phyloP scores from a whole-genome alignment of 257 asterid species.

The Catharanthus roseus region DNA sequence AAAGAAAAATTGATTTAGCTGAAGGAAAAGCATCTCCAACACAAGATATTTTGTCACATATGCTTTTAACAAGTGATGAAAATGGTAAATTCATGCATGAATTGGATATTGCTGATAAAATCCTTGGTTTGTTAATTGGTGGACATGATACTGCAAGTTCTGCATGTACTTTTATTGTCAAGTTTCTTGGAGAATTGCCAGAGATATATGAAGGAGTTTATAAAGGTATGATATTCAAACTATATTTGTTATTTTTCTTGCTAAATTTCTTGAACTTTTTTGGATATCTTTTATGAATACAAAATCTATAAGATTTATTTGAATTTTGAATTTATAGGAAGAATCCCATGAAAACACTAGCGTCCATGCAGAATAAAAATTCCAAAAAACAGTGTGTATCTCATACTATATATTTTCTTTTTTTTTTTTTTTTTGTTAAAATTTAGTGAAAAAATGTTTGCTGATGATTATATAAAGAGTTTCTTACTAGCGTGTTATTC shows the following conservation, averaged over 20 bases:
- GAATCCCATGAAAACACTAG: too few relatives aligned
- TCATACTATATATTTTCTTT: too few relatives aligned
- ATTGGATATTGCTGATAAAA: conserved; percentile 48
- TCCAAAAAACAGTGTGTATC: too few relatives aligned
- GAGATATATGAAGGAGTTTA: conserved; percentile 44
- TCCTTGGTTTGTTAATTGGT: conserved; percentile 52
- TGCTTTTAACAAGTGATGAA: conserved; percentile 46
- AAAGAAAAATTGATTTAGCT: conserved; percentile 38
- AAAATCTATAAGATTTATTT: too few relatives aligned
- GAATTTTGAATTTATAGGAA: too few relatives aligned
- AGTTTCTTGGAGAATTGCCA: conserved; percentile 58
- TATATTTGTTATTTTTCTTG: neutral
- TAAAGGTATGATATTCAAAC: conserved; percentile 31
- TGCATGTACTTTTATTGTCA: conserved; percentile 50
- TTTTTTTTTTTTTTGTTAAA: too few relatives aligned
- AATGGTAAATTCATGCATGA: conserved; percentile 53
- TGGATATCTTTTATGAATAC: neutral
- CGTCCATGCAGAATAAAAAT: too few relatives aligned
- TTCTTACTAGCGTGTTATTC: too few relatives aligned
- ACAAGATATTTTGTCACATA: conserved; percentile 63
- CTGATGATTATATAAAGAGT: too few relatives aligned
- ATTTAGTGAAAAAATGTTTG: too few relatives aligned
- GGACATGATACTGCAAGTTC: conserved; percentile 66
- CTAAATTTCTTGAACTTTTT: neutral
- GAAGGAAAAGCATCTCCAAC: conserved; percentile 39